Conservation (phyloP, 2,329 filamentous ascomycete species). For the Xenoacremonium recifei region DNA sequence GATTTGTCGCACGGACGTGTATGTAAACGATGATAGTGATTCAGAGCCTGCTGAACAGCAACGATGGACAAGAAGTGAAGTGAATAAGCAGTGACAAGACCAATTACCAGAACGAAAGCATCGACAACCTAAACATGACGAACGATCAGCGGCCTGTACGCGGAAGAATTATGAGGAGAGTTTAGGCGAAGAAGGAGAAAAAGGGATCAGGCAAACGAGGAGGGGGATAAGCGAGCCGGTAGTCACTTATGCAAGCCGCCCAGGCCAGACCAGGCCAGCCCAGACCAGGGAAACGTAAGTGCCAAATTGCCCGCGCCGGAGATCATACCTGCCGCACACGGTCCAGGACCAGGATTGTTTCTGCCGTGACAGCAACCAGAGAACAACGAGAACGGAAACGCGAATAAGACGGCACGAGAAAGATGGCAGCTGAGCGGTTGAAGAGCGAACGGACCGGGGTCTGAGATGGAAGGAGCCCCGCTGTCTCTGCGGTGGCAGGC, state of each 20-base stretch:
- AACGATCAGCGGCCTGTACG: slow-evolving; percentile 1
- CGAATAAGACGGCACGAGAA: slow-evolving; percentile 31
- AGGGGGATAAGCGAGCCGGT: not conserved
- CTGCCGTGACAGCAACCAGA: not conserved
- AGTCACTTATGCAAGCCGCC: not conserved
- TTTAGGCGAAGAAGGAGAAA: too few relatives aligned
- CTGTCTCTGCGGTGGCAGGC: too few relatives aligned
- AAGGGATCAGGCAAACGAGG: too few relatives aligned
- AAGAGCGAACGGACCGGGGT: slow-evolving; percentile 18
- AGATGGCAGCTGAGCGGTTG: slow-evolving; percentile 22
- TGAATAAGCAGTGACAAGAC: slow-evolving; percentile 22
- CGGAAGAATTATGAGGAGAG: too few relatives aligned
- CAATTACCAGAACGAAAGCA: slow-evolving; percentile 22
- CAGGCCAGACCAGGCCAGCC: not conserved
- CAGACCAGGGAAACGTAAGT: not conserved
- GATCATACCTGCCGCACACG: slow-evolving; percentile 11
- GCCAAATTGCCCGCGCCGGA: not conserved
- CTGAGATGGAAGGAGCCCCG: slow-evolving; percentile 20
- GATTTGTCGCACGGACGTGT: too few relatives aligned
- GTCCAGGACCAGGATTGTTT: slow-evolving; percentile 1
- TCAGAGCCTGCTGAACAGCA: slow-evolving; percentile 56
- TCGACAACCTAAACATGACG: slow-evolving; percentile 6
- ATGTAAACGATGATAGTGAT: too few relatives aligned
- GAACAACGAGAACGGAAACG: slow-evolving; percentile 5
- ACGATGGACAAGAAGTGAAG: slow-evolving; percentile 23